Conservation (phyloP, 2,329 filamentous ascomycete species). For the Fusarium annulatum region DNA sequence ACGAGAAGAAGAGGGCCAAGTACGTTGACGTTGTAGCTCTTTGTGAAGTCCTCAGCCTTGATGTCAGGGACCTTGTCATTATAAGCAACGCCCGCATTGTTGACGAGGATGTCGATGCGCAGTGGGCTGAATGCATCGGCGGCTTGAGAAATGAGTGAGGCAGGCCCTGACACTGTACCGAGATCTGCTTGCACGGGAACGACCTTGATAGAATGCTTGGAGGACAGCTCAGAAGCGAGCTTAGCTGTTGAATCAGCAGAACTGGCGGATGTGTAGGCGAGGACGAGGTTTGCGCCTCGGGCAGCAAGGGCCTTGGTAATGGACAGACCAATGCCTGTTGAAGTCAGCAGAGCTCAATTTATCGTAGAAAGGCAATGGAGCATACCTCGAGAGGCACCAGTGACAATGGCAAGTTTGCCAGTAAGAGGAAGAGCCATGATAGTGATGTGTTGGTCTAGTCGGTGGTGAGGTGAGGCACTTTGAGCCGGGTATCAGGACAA, state of each 20-base stretch:
- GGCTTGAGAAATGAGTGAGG: slow-evolving; percentile 41
- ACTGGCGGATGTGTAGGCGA: slow-evolving; percentile 40
- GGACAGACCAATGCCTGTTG: slow-evolving; percentile 39
- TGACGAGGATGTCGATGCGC: slow-evolving; percentile 74
- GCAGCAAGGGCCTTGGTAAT: slow-evolving; percentile 43
- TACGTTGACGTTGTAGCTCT: slow-evolving; percentile 81
- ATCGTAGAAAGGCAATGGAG: background rate
- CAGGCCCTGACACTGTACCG: slow-evolving; percentile 36
- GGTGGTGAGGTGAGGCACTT: background rate
- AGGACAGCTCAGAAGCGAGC: slow-evolving; percentile 40
- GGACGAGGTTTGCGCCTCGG: slow-evolving; percentile 44
- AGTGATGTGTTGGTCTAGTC: background rate
- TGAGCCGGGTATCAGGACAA: slow-evolving; percentile 9
- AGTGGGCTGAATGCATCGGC: slow-evolving; percentile 39
- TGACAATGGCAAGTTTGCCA: slow-evolving; percentile 82
- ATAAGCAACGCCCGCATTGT: slow-evolving; percentile 78
- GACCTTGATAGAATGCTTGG: slow-evolving; percentile 67
- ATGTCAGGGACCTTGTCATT: slow-evolving; percentile 73
- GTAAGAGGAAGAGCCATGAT: slow-evolving; percentile 63
- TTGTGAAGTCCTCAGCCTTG: slow-evolving; percentile 71
- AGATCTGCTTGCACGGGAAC: slow-evolving; percentile 71
- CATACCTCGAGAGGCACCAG: slow-evolving; percentile 80
- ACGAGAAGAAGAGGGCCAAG: slow-evolving; percentile 81
- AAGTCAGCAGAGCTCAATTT: slow-evolving; percentile 4
- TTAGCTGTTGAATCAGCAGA: slow-evolving; percentile 33